Evolutionary conservation across 108 stramenopile species (phyloP).

Genomic region (Discostella pseudostelligera): DNA sequence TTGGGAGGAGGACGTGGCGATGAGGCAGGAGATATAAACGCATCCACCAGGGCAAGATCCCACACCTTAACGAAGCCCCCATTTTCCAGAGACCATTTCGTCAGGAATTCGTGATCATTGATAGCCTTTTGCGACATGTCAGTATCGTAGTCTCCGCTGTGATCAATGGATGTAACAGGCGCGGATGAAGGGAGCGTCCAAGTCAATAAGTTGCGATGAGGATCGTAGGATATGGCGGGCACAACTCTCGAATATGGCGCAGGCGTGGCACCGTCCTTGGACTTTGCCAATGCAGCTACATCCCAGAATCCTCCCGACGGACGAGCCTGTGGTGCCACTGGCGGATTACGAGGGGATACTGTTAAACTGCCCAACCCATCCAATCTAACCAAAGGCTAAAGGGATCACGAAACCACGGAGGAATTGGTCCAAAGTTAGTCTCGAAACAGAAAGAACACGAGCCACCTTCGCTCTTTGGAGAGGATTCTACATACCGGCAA

Average conservation of each 20-base stretch:
- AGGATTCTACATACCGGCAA: constrained; percentile 10
- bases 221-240: constrained; percentile 52
- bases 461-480: too few relatives aligned
- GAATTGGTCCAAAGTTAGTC: not conserved
- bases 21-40: not conserved
- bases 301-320: constrained; percentile 16
- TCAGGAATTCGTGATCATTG: constrained; percentile 19
- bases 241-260: constrained; percentile 44
- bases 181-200: constrained; percentile 57
- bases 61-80: constrained; percentile 46
- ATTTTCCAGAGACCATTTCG: constrained; percentile 32
- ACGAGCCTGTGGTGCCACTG: constrained; percentile 1
- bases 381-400: constrained; percentile 46
- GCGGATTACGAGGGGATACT: constrained; percentile 32
- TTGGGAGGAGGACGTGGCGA: constrained; percentile 39
- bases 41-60: constrained; percentile 22
- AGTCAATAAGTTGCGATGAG: constrained; percentile 59
- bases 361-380: constrained; percentile 49
- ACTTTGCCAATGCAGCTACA: constrained; percentile 18
- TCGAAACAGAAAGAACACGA: not conserved
- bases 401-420: not conserved
- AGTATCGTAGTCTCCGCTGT: constrained; percentile 28
- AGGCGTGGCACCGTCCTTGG: constrained; percentile 21
- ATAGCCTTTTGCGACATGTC: constrained; percentile 23
- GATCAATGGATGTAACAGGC: constrained; percentile 31